Evolutionary conservation across 2,329 filamentous ascomycete genomes (phyloP), one percentile per base, ranked within the genome.

Genomic region (Chaetothyriales sp.): DNA sequence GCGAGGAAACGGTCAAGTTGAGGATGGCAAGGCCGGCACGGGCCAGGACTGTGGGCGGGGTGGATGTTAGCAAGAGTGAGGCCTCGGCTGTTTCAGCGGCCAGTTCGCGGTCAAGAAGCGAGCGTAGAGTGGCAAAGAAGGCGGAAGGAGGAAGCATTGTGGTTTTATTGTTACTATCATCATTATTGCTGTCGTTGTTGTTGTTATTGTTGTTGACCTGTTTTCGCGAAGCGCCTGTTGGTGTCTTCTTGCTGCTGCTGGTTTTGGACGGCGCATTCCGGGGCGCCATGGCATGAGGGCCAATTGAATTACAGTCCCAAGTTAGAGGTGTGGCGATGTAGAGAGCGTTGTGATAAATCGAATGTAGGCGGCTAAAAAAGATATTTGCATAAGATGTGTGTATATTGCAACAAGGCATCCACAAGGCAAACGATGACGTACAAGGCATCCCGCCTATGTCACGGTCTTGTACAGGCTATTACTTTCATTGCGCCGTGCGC

Each of bases 1-100:
- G 84, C 18, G 84, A 82, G 9, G 76, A 72, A 32, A 94, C 71
- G 28, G 70, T 67, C 15, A 72, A 59, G 3, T 67, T 68, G 43
- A 69, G 66, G 3, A 70, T 62, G 2, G 69, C 70, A 1, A 67
- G 59, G 1, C 69, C 67, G 0, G 69, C 70, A 20, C 66, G 65
- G 2, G 67, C 63, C 20, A 65, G 64, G 7, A 65, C 63, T 15
- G 64, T 68, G 47, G 62, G 55, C 8, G 61, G 51, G 18, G 59
- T 51, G 12, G 56, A 54, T 9, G 60, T 61, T 39, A 58, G 65
- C 8, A 69, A 64, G 28, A 72, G 65, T 1, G 64, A 61, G 9
- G 68, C 71, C 39, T 69, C 68, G 25, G 68, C 61, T 53, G 70
- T 64, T 57, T 72, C 70, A 45, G 66, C 66, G 59, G 66, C 64